phyloP scores from a whole-genome alignment of 2,329 filamentous ascomycete genomes.

The Sclerotinia subarctica region DNA sequence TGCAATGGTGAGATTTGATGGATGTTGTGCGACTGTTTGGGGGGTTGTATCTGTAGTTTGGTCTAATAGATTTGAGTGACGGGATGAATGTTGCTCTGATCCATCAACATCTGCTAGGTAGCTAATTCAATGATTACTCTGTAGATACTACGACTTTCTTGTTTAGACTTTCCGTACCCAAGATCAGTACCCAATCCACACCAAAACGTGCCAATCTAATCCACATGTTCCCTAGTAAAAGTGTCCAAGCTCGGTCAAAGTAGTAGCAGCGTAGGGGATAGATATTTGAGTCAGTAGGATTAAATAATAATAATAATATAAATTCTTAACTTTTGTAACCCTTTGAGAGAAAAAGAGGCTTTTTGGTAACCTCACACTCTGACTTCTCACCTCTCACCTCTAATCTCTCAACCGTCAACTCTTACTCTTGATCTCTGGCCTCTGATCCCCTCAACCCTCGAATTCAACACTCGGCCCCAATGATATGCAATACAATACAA shows the following conservation, averaged over 20 bases:
- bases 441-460: background rate
- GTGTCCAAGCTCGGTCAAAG: background rate
- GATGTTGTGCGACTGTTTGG: background rate
- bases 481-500: background rate
- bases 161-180: background rate
- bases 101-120: background rate
- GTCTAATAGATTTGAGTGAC: background rate
- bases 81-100: background rate
- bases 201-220: background rate
- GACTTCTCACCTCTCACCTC: background rate
- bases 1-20: background rate
- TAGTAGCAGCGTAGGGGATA: background rate
- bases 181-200: background rate
- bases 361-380: background rate
- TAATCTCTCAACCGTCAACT: background rate
- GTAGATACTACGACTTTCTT: background rate
- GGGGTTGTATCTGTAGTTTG: background rate
- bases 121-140: background rate
- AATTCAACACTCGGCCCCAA: background rate
- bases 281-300: background rate
- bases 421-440: background rate
- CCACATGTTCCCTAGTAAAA: background rate
- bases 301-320: background rate
- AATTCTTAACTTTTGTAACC: background rate
- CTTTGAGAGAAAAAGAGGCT: background rate